These are phyloP conservation scores for Penicillium sp. DNA, from an alignment of 2,329 filamentous ascomycete genomes.

Conservation along the genomic window DNA sequence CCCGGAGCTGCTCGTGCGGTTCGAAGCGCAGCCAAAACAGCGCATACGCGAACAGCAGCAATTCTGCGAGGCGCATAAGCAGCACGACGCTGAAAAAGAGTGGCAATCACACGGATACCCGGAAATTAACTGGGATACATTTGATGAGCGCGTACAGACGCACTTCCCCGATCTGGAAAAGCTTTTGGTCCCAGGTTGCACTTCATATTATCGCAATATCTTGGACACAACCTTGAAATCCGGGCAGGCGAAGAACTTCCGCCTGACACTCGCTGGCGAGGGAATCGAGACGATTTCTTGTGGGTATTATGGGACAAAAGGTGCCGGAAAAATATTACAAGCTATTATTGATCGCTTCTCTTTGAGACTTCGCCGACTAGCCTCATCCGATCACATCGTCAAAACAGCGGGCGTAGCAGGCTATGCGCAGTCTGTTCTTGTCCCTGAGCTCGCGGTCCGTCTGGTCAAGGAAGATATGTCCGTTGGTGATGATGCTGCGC, in stretches of 20 bases:
- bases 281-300: slow-evolving; percentile 56
- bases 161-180: slow-evolving; percentile 54
- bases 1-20: slow-evolving; percentile 49
- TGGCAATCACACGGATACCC: slow-evolving; percentile 60
- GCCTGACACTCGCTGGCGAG: slow-evolving; percentile 47
- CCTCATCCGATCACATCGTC: slow-evolving; percentile 61
- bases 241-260: slow-evolving; percentile 57
- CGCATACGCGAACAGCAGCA: slow-evolving; percentile 36
- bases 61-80: slow-evolving; percentile 63
- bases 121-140: slow-evolving; percentile 60
- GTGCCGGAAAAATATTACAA: slow-evolving; percentile 62
- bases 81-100: slow-evolving; percentile 47
- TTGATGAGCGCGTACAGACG: slow-evolving; percentile 55
- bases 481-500: slow-evolving; percentile 44
- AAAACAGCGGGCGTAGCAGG: slow-evolving; percentile 60
- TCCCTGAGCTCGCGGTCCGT: slow-evolving; percentile 60
- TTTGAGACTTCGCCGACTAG: slow-evolving; percentile 55
- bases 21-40: slow-evolving; percentile 38
- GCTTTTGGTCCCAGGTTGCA: slow-evolving; percentile 51
- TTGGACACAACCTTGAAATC: slow-evolving; percentile 53
- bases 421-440: slow-evolving; percentile 69
- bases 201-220: slow-evolving; percentile 57
- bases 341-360: slow-evolving; percentile 59
- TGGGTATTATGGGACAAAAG: slow-evolving; percentile 78
- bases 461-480: slow-evolving; percentile 58